Percentiles rank a stretch among this genome's conserved stretches.
Conservation (phyloP, 192 early-diverging fungal species). For the Fimicolochytrium jonesii region DNA sequence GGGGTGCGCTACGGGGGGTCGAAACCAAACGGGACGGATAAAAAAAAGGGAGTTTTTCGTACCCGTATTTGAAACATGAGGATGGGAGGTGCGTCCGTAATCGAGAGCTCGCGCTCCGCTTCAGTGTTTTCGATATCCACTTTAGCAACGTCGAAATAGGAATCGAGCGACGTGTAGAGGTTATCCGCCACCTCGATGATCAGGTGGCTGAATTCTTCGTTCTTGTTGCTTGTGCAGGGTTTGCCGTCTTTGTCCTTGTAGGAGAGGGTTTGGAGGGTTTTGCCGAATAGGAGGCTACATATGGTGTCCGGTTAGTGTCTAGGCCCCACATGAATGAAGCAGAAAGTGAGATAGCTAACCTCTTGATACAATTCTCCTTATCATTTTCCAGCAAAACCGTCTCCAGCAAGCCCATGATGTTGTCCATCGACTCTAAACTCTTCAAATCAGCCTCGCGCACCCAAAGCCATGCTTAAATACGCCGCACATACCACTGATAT, state of each 20-base stretch:
- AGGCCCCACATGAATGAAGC: too few species aligned
- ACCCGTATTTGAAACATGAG: constrained; percentile 33
- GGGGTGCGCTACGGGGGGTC: too few species aligned
- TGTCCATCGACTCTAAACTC: constrained; percentile 38
- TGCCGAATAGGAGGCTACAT: constrained; percentile 34
- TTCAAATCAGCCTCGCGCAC: background rate
- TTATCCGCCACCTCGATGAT: constrained; percentile 28
- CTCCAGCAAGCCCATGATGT: constrained; percentile 35
- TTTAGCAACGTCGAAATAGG: constrained; percentile 21
- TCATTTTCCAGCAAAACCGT: background rate
- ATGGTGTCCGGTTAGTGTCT: too few species aligned
- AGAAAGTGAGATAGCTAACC: too few species aligned
- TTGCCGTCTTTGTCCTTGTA: constrained; percentile 15
- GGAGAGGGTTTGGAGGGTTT: constrained; percentile 23
- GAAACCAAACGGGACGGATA: too few species aligned
- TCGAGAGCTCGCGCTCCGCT: constrained; percentile 5
- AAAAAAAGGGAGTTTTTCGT: too few species aligned
- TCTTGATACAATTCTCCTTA: background rate
- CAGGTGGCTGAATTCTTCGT: constrained; percentile 34
- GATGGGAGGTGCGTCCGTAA: constrained; percentile 24
- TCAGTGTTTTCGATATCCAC: constrained; percentile 29
- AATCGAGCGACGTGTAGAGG: constrained; percentile 30
- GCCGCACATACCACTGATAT: constrained; percentile 25
- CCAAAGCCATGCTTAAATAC: background rate
- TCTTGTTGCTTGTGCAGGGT: constrained; percentile 13